phyloP scores from a whole-genome alignment of 2,329 filamentous ascomycete species.

The Scortechinia acanthostroma region DNA sequence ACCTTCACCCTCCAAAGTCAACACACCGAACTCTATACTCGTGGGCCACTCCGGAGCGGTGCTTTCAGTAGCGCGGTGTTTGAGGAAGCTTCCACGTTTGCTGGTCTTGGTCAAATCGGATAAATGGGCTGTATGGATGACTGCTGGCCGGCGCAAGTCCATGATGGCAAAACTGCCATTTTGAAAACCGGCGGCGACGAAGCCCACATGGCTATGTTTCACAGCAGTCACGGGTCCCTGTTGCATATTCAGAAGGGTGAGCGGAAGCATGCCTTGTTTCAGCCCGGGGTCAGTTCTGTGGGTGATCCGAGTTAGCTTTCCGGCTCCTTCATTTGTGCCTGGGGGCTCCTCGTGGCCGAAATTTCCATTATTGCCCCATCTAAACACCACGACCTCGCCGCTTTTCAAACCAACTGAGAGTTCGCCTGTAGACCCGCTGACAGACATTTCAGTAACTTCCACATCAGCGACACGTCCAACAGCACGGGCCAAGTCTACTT shows the following conservation, averaged over 20 bases:
- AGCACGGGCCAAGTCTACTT: constrained; percentile 79
- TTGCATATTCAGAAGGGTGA: constrained; percentile 75
- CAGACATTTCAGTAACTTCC: constrained; percentile 71
- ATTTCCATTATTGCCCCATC: constrained; percentile 76
- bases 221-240: constrained; percentile 74
- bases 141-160: constrained; percentile 77
- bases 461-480: constrained; percentile 73
- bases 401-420: constrained; percentile 73
- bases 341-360: constrained; percentile 55
- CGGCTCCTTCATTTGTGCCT: constrained; percentile 45
- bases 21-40: constrained; percentile 80
- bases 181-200: constrained; percentile 80
- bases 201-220: constrained; percentile 85
- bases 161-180: constrained; percentile 74
- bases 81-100: constrained; percentile 69
- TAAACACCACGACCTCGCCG: constrained; percentile 81
- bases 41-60: constrained; percentile 67
- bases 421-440: constrained; percentile 76
- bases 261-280: constrained; percentile 75
- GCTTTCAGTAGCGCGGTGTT: constrained; percentile 35
- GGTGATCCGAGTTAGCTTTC: constrained; percentile 71
- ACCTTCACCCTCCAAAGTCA: constrained; percentile 84
- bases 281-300: constrained; percentile 65
- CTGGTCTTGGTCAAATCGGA: constrained; percentile 70
- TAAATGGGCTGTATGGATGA: constrained; percentile 72